These are phyloP conservation scores for Penicillium mononematosum DNA, from an alignment of 495 filamentous ascomycete species.

Conservation along the genomic window DNA sequence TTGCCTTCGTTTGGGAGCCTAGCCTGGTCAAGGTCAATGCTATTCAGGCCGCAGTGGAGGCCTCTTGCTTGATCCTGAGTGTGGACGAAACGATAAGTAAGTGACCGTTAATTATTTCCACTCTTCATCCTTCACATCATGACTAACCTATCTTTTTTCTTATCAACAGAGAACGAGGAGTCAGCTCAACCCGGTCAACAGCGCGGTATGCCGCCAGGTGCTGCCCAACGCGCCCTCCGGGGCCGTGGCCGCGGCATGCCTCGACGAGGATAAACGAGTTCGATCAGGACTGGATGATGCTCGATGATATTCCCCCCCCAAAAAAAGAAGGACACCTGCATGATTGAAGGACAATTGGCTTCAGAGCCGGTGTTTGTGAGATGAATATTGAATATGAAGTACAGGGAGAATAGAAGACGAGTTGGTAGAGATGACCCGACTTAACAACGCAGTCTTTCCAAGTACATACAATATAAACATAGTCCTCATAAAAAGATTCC, in stretches of 20 bases:
- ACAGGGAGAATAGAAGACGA: conserved; percentile 20
- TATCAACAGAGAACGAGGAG: conserved; percentile 73
- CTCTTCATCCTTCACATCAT: background rate
- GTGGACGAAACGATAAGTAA: conserved; percentile 95
- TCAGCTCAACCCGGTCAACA: conserved; percentile 75
- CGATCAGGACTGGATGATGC: conserved; percentile 26
- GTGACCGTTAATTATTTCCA: conserved; percentile 27
- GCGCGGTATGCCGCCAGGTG: conserved; percentile 80
- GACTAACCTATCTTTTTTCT: conserved; percentile 19
- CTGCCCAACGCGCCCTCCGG: conserved; percentile 84
- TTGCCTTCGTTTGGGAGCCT: conserved; percentile 95
- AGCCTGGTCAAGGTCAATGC: conserved; percentile 95
- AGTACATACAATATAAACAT: conserved; percentile 12
- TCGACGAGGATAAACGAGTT: conserved; percentile 37
- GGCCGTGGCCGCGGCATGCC: conserved; percentile 92
- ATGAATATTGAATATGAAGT: conserved; percentile 18
- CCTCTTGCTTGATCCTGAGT: conserved; percentile 88
- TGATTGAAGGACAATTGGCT: conserved; percentile 13
- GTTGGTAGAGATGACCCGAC: conserved; percentile 20
- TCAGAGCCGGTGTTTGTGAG: conserved; percentile 13
- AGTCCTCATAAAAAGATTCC: conserved; percentile 14
- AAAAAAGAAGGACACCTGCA: conserved; percentile 17
- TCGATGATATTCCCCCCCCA: conserved; percentile 12
- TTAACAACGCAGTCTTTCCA: conserved; percentile 15
- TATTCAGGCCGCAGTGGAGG: conserved; percentile 92